Base-by-base conservation (phyloP, 2,329 filamentous ascomycete genomes). In the Septoria linicola region DNA sequence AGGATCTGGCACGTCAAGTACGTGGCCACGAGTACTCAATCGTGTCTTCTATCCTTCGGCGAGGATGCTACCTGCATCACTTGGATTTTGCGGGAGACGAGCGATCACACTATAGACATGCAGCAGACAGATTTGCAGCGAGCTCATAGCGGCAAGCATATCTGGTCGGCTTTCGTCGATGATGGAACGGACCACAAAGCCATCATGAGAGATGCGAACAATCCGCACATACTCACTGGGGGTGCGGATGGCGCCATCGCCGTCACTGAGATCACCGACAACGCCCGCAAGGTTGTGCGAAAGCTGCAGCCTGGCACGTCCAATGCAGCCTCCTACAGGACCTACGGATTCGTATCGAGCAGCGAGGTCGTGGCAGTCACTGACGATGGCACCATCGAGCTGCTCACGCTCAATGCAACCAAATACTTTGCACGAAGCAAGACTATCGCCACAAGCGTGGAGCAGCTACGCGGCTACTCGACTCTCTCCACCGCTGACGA, bases 101-200 rank as follows among this genome's bases (percentile, higher is more conserved):
- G 17, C 49, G 41, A 32, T 5, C 37, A 25, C 13, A 37, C 36
- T 10, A 31, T 30, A 10, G 69, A 59, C 4, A 66, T 89, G 36
- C 68, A 69, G 10, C 79, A 87, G 43, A 65, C 76, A 1, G 73
- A 76, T 1, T 81, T 78, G 6, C 79, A 82, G 42, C 76, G 80
- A 2, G 80, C 83, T 53, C 91, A 97, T 66, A 78, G 76, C 27
- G 93, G 93, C 5, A 99, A 96, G 69, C 90, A 96, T 65, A 83
- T 97, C 5, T 97, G 92, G 91, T 84, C 90, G 0, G 77, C 83
- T 31, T 81, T 80, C 13, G 14, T 58, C 7, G 17, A 36, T 10
- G 16, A 16, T 16, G 21, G 35, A 4, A 30, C 7, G 21, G n/a
- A 8, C 36, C 20, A 17, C 14, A 31, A 17, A 19, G n/a, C n/a